Evolutionary conservation across 1,139 yeast genomes (phyloP).

Genomic region (Saccharomycopsis hybrid): DNA sequence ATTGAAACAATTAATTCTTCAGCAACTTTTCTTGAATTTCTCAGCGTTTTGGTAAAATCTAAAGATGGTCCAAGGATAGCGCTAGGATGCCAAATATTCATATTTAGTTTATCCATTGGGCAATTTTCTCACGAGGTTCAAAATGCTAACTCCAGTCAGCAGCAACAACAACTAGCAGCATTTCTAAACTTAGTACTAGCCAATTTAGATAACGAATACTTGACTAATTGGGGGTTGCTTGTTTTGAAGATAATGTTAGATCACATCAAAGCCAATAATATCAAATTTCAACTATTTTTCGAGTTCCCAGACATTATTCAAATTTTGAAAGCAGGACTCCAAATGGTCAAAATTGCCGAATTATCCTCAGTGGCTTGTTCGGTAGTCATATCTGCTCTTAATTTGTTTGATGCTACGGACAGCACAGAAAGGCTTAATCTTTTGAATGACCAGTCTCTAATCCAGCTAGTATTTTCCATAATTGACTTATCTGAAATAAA

Average conservation of each 20-base stretch:
- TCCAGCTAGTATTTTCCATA: slow-evolving; percentile 29
- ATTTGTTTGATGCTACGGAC: slow-evolving; percentile 20
- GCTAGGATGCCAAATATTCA: no score
- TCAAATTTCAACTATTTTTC: no score
- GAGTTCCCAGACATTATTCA: slow-evolving; percentile 25
- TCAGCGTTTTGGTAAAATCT: no score
- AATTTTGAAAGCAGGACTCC: slow-evolving; percentile 38
- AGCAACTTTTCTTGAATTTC: no score
- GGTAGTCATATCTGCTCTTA: slow-evolving; percentile 27
- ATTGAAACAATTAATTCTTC: no score
- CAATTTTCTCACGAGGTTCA: no score
- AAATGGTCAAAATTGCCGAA: slow-evolving; percentile 35
- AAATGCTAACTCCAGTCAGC: no score
- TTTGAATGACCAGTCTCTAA: no score
- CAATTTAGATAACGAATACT: slow-evolving; percentile 24
- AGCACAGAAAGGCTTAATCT: no score
- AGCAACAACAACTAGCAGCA: not conserved
- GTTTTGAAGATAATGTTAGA: slow-evolving; percentile 31
- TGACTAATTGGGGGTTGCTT: slow-evolving; percentile 35
- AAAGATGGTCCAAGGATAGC: no score
- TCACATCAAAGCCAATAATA: no score
- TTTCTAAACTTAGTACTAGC: not conserved
- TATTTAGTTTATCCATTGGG: no score
- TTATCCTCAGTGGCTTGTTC: slow-evolving; percentile 30
- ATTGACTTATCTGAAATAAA: slow-evolving; percentile 49